These are phyloP conservation scores for Ceratocystis smalleyi DNA, from an alignment of 2,329 filamentous ascomycete genomes.

Conservation along the genomic window DNA sequence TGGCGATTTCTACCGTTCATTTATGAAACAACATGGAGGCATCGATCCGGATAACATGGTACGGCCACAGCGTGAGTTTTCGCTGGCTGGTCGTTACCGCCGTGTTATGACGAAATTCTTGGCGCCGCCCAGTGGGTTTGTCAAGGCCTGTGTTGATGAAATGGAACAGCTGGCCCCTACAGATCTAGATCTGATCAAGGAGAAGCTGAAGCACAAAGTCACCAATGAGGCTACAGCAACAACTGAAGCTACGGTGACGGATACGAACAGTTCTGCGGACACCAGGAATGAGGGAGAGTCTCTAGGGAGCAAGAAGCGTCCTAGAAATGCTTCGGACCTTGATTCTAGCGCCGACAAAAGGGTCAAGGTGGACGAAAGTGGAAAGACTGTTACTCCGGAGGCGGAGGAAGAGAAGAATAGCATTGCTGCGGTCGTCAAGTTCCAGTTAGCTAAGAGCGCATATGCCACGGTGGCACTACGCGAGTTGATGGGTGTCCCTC, in stretches of 20 bases:
- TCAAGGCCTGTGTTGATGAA: conserved; percentile 53
- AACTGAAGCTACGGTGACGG: conserved; percentile 16
- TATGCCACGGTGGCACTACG: conserved; percentile 74
- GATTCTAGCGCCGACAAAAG: conserved; percentile 20
- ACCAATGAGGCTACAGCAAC: not conserved
- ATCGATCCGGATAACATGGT: conserved; percentile 81
- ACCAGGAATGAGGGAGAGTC: conserved; percentile 8
- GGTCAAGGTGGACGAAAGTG: conserved; percentile 20
- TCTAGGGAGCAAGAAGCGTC: conserved; percentile 12
- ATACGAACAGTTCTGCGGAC: conserved; percentile 14
- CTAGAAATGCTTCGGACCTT: conserved; percentile 16
- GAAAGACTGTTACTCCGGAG: conserved; percentile 12
- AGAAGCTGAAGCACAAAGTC: conserved; percentile 23
- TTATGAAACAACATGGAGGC: conserved; percentile 73
- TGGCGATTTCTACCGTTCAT: conserved; percentile 66
- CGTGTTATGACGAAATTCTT: conserved; percentile 64
- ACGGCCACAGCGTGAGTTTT: conserved; percentile 70
- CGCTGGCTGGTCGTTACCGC: conserved; percentile 74
- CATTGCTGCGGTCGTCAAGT: conserved; percentile 53
- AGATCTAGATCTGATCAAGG: conserved; percentile 55
- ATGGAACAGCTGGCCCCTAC: conserved; percentile 80
- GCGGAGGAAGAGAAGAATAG: conserved; percentile 29
- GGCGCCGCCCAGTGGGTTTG: conserved; percentile 47
- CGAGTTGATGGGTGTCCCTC: conserved; percentile 49
- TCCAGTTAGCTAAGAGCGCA: conserved; percentile 63